A percentile compares a stretch with the other conserved stretches of the same genome.
These are phyloP conservation scores for Onygena corvina DNA, from an alignment of 2,329 filamentous ascomycete species.

Conservation along the genomic window DNA sequence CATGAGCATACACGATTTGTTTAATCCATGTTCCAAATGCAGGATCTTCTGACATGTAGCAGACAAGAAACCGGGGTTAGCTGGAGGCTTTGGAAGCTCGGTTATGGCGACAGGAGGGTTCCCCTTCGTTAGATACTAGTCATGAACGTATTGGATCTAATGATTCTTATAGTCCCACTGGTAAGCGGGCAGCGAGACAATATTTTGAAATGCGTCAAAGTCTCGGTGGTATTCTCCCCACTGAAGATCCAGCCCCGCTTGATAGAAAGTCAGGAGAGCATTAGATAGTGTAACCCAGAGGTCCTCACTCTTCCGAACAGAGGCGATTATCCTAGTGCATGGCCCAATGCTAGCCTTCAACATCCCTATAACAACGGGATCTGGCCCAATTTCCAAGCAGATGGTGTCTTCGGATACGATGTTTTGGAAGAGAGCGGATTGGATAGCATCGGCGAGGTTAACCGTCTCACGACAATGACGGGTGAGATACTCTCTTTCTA, in stretches of 20 bases:
- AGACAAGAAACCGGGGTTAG: conserved; percentile 3
- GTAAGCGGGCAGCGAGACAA: conserved; percentile 57
- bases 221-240: conserved; percentile 60
- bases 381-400: conserved; percentile 64
- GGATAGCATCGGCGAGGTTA: conserved; percentile 53
- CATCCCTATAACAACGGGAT: conserved; percentile 57
- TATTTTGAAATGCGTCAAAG: conserved; percentile 45
- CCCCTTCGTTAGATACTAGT: conserved; percentile 9
- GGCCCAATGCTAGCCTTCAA: conserved; percentile 52
- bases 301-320: conserved; percentile 50
- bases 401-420: conserved; percentile 53
- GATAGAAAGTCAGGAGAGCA: conserved; percentile 49
- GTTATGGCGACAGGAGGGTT: neutral
- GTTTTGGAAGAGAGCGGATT: conserved; percentile 45
- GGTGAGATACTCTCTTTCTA: conserved; percentile 49
- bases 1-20: conserved; percentile 9
- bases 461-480: conserved; percentile 58
- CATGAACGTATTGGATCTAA: conserved; percentile 36
- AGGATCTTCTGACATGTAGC: conserved; percentile 7
- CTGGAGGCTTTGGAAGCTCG: neutral
- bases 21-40: conserved; percentile 2
- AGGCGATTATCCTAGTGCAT: conserved; percentile 45
- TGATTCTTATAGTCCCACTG: conserved; percentile 60
- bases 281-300: conserved; percentile 53
- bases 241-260: conserved; percentile 50